A percentile compares a stretch with the other conserved stretches of the same genome.
Conservation (phyloP, 2,329 filamentous ascomycete genomes). For the Penicillium sp. region DNA sequence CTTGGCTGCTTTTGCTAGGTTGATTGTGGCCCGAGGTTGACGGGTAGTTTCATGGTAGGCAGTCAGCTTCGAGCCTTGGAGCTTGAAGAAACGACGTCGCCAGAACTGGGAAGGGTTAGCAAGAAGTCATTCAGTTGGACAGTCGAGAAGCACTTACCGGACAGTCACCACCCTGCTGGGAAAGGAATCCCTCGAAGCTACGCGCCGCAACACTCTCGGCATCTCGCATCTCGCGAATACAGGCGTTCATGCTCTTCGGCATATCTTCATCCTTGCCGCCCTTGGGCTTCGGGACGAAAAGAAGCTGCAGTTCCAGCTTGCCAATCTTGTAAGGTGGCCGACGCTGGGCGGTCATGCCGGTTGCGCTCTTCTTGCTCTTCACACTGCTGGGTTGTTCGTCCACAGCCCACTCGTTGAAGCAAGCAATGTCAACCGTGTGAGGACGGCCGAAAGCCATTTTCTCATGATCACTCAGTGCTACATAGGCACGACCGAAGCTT, state of each 20-base stretch:
- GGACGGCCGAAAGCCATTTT: constrained; percentile 84
- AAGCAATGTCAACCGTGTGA: constrained; percentile 84
- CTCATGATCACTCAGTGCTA: constrained; percentile 93
- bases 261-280: constrained; percentile 89
- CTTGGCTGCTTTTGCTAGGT: constrained; percentile 87
- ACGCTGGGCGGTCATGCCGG: constrained; percentile 61
- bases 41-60: constrained; percentile 95
- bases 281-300: constrained; percentile 93
- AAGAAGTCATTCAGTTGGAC: background rate
- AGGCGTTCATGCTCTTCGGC: constrained; percentile 99
- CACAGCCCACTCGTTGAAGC: constrained; percentile 98
- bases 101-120: constrained; percentile 70
- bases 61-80: constrained; percentile 86
- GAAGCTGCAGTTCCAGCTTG: constrained; percentile 88
- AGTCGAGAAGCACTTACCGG: constrained; percentile 68
- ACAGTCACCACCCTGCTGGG: constrained; percentile 97
- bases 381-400: constrained; percentile 85
- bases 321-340: constrained; percentile 95
- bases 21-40: constrained; percentile 95
- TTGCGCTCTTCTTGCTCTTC: constrained; percentile 84
- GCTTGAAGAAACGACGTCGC: constrained; percentile 96
- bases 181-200: constrained; percentile 85
- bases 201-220: constrained; percentile 79
- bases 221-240: constrained; percentile 88
- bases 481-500: constrained; percentile 91